Evolutionary conservation across 495 filamentous ascomycete species (phyloP).

Genomic region (Podospora tetraspora): DNA sequence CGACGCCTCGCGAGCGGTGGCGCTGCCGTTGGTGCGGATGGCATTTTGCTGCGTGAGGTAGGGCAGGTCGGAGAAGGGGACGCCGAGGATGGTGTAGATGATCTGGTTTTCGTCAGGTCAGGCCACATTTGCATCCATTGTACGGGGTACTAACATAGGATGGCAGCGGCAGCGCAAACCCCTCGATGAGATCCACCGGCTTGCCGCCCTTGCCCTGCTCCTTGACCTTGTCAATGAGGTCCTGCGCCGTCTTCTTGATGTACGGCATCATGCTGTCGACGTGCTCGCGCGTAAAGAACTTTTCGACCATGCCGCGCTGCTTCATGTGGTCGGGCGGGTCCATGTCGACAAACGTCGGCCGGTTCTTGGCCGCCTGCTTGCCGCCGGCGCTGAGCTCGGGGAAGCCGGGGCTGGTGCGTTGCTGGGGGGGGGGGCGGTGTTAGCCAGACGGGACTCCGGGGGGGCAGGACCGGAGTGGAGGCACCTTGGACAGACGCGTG

Average conservation of each 20-base stretch:
- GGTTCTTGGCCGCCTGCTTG: slow-evolving; percentile 37
- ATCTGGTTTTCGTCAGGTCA: slow-evolving; percentile 25
- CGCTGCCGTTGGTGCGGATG: slow-evolving; percentile 41
- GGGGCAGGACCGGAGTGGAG: background rate
- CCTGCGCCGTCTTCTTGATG: slow-evolving; percentile 41
- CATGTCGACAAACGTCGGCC: slow-evolving; percentile 48
- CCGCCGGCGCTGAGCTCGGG: slow-evolving; percentile 40
- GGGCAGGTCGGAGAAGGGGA: slow-evolving; percentile 42
- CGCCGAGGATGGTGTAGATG: slow-evolving; percentile 45
- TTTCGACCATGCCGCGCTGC: slow-evolving; percentile 41
- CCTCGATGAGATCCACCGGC: slow-evolving; percentile 39
- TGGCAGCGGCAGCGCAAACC: slow-evolving; percentile 41
- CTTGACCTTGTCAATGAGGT: slow-evolving; percentile 34
- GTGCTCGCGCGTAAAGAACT: slow-evolving; percentile 34
- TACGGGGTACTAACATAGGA: slow-evolving; percentile 30
- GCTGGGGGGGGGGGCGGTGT: slow-evolving; percentile 12
- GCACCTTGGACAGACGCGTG: slow-evolving; percentile 34
- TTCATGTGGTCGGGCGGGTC: slow-evolving; percentile 42
- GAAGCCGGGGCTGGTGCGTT: slow-evolving; percentile 39
- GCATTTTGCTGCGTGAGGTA: slow-evolving; percentile 39
- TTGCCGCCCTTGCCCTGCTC: slow-evolving; percentile 24
- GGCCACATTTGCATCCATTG: background rate
- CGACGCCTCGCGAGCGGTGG: slow-evolving; percentile 38
- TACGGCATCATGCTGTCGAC: slow-evolving; percentile 36
- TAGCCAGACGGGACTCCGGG: too few species aligned